Base-by-base conservation (phyloP, 495 filamentous ascomycete species). In the Penicillium longicatenatum region DNA sequence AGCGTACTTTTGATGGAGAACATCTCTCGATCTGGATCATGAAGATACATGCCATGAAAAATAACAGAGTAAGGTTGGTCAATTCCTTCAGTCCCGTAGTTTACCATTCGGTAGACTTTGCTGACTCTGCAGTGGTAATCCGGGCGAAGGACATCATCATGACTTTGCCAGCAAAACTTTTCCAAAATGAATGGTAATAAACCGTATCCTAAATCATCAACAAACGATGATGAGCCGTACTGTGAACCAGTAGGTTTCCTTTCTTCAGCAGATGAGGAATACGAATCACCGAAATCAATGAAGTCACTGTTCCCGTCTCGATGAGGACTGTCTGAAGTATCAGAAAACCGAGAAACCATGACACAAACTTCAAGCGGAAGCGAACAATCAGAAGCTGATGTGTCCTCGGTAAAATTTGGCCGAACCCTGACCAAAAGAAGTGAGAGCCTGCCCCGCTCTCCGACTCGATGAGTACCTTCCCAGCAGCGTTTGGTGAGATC, bases 401-500 rank as follows among this genome's bases (percentile, higher is more conserved):
- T 10, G 1, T 44, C 6, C 0, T 44, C n/a, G 21, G 9, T 21
- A 4, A 7, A 8, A 17, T 44, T 17, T 44, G n/a, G 10, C 20
- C 11, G 16, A 11, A 44, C 41, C 3, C 10, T 9, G 5, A 44
- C 41, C 41, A 21, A 0, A 21, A 44, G 16, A 10, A 44, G 9
- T 20, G 41, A 44, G 10, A 44, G 16, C n/a, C 6, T 20, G 20
- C n/a, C 41, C n/a, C 5, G 41, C n/a, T 44, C 41, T 6, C 41
- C 41, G 17, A 44, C 41, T 20, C n/a, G 17, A n/a, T 44, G 41
- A 7, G 41, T 44, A 21, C 10, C 10, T 8, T 19, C 10, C 41
- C 41, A 44, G 41, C 41, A 44, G 9, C 41, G 41, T 44, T 44
- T 44, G 41, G 17, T 44, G 41, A 44, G 41, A 0, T 48, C 46